phyloP scores from a whole-genome alignment of 345 rosid genomes.

The Salix exigua region DNA sequence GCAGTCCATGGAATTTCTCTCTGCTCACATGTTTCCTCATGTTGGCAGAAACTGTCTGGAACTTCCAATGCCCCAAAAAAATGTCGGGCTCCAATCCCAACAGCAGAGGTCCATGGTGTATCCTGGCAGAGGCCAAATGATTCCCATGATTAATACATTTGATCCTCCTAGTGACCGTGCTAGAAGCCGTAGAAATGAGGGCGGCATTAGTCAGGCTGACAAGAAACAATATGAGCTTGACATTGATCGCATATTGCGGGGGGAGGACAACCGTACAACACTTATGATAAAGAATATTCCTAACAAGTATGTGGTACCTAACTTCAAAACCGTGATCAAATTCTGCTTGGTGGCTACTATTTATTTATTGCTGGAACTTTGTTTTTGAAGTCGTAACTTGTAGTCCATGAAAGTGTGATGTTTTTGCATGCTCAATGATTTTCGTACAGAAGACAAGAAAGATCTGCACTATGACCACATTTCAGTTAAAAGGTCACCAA shows the following conservation, averaged over 20 bases:
- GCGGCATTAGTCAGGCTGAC: constrained; percentile 53
- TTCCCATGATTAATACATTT: constrained; percentile 55
- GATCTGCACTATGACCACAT: not conserved
- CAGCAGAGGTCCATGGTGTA: constrained; percentile 68
- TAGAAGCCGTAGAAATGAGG: constrained; percentile 77
- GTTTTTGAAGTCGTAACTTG: not conserved
- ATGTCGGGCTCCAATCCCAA: constrained; percentile 58
- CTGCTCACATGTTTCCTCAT: constrained; percentile 41
- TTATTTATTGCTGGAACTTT: not conserved
- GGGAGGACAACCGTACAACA: constrained; percentile 82
- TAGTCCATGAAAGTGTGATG: not conserved
- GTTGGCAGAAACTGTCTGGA: constrained; percentile 55
- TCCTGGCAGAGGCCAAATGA: constrained; percentile 64
- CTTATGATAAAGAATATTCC: constrained; percentile 98
- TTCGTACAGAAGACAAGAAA: not conserved
- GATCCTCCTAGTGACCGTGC: constrained; percentile 70
- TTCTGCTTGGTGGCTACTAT: not conserved
- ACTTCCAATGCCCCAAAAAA: constrained; percentile 37
- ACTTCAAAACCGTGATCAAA: not conserved
- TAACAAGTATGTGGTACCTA: constrained; percentile 58
- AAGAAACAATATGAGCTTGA: constrained; percentile 91
- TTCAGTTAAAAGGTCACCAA: not conserved
- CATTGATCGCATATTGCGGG: constrained; percentile 63
- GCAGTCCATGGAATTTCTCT: constrained; percentile 38
- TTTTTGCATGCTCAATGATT: not conserved